Conservation (phyloP, 2,329 filamentous ascomycete genomes). For the Periconia macrospinosa region DNA sequence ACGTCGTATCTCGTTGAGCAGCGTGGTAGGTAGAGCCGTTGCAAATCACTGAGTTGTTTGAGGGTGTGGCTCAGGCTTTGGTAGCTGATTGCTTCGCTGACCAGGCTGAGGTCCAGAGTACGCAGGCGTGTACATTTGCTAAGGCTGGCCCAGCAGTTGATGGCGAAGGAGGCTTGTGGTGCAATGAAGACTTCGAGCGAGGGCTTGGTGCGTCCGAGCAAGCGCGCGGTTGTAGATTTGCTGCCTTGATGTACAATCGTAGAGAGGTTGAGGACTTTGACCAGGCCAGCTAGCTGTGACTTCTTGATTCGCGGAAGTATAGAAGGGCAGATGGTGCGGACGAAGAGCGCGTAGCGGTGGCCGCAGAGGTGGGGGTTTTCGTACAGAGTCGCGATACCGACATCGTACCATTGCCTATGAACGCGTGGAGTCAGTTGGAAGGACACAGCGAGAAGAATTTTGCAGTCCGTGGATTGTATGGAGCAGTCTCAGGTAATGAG, state of each 20-base stretch:
- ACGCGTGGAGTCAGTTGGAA: neutral
- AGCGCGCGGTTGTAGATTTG: slow-evolving; percentile 59
- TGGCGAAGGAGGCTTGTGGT: slow-evolving; percentile 60
- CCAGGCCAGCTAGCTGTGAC: slow-evolving; percentile 52
- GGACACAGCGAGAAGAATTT: neutral
- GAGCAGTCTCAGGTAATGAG: neutral
- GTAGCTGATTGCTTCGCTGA: slow-evolving; percentile 55
- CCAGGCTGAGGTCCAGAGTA: slow-evolving; percentile 56
- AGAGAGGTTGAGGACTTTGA: slow-evolving; percentile 57
- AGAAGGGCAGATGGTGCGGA: slow-evolving; percentile 57
- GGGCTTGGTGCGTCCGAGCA: slow-evolving; percentile 57
- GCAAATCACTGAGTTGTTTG: slow-evolving; percentile 49
- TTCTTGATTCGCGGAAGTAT: slow-evolving; percentile 53
- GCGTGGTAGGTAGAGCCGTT: slow-evolving; percentile 50
- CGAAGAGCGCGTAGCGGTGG: slow-evolving; percentile 57
- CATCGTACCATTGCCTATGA: slow-evolving; percentile 58
- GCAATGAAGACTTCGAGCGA: slow-evolving; percentile 59
- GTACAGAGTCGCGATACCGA: slow-evolving; percentile 57
- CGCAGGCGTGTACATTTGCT: slow-evolving; percentile 57
- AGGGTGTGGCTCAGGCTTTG: slow-evolving; percentile 55
- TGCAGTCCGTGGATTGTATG: neutral
- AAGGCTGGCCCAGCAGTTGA: slow-evolving; percentile 60
- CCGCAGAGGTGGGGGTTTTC: slow-evolving; percentile 54
- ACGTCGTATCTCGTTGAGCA: slow-evolving; percentile 36
- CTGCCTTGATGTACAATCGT: slow-evolving; percentile 61